These are phyloP conservation scores for Phytophthora crassamura DNA, from an alignment of 352 stramenopile species.

Conservation along the genomic window DNA sequence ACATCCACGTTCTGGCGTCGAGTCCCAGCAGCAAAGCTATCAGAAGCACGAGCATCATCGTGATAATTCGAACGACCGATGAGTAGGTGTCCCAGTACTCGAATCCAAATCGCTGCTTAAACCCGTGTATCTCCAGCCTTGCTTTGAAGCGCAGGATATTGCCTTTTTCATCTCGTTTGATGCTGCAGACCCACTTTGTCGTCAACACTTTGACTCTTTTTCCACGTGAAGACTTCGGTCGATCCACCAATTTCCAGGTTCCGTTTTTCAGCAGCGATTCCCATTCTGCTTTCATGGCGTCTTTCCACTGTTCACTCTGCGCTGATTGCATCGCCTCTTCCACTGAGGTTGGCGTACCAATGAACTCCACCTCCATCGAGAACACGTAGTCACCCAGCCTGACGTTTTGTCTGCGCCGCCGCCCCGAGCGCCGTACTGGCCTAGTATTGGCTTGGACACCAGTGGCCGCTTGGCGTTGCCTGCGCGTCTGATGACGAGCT, in stretches of 20 bases:
- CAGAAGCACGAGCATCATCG: too few relatives aligned
- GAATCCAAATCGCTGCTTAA: too few relatives aligned
- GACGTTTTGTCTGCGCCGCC: neutral
- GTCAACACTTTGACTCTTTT: neutral
- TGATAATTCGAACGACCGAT: too few relatives aligned
- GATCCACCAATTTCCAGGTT: slow-evolving; percentile 2
- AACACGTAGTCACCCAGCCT: neutral
- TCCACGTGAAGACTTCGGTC: neutral
- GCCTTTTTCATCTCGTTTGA: neutral
- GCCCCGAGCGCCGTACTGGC: neutral
- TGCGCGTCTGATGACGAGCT: neutral
- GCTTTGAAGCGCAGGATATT: too few relatives aligned
- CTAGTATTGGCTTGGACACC: too few relatives aligned
- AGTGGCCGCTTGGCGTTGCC: neutral
- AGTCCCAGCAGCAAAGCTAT: neutral
- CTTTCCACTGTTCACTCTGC: neutral
- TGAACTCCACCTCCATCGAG: neutral
- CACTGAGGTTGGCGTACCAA: neutral
- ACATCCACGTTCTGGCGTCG: too few relatives aligned
- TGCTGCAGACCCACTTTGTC: neutral
- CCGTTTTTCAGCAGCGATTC: slow-evolving; percentile 4
- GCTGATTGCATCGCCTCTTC: neutral
- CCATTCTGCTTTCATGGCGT: neutral
- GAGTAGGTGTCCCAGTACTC: too few relatives aligned
- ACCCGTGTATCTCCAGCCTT: too few relatives aligned